phyloP scores from a whole-genome alignment of 2,329 filamentous ascomycete genomes.

The Neofusicoccum laricinum region DNA sequence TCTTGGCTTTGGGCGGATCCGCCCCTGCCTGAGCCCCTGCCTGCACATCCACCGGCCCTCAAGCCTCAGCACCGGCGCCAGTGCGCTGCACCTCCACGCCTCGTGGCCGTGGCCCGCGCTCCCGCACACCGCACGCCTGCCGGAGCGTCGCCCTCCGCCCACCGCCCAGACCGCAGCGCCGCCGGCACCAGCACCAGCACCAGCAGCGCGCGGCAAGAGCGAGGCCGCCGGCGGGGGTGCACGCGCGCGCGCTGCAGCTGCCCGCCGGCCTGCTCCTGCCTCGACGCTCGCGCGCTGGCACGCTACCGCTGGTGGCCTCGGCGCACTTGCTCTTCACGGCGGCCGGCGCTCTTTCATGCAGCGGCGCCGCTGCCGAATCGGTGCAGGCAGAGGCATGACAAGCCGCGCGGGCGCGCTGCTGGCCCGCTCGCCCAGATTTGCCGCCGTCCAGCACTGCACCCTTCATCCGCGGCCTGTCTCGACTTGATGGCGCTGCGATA shows the following conservation, averaged over 20 bases:
- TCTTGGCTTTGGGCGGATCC: slow-evolving; percentile 9
- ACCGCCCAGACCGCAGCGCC: background rate
- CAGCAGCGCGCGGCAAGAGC: background rate
- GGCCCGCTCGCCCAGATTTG: slow-evolving; percentile 3
- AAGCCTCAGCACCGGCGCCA: background rate
- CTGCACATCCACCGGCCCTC: slow-evolving; percentile 11
- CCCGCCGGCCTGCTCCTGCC: background rate
- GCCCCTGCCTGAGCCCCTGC: slow-evolving; percentile 9
- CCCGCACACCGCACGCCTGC: background rate
- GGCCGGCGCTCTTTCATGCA: slow-evolving; percentile 5
- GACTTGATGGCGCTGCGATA: slow-evolving; percentile 12
- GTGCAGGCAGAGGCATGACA: background rate
- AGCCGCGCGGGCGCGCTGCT: background rate
- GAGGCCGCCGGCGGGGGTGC: background rate
- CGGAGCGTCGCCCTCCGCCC: background rate
- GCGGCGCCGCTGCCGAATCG: slow-evolving; percentile 8
- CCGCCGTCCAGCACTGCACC: slow-evolving; percentile 5
- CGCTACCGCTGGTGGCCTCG: slow-evolving; percentile 11
- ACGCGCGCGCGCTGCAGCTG: background rate
- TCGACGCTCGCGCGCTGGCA: slow-evolving; percentile 4
- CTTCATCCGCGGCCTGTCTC: slow-evolving; percentile 10
- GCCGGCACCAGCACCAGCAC: background rate
- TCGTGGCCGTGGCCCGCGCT: slow-evolving; percentile 8
- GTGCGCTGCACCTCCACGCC: background rate
- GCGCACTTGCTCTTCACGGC: slow-evolving; percentile 1